Base-by-base conservation (phyloP, 805 yeast genomes). In the Saturnispora quitensis region DNA sequence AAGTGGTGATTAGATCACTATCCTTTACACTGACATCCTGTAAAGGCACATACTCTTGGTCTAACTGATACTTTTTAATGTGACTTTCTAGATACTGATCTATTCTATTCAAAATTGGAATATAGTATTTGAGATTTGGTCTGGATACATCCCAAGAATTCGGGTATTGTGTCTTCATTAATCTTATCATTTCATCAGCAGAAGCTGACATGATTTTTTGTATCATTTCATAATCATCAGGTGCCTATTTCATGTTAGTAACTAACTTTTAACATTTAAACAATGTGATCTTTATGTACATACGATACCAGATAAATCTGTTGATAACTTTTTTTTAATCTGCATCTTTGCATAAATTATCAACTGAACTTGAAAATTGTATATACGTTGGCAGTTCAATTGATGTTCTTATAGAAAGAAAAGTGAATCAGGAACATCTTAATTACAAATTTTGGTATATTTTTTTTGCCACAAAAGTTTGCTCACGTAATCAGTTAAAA, bases 111-210 rank as follows among this genome's bases (percentile, higher is more conserved):
- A 91, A 70, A 1, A 87, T 80, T 0, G 84, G 76, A 28, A 86
- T 77, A 93, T 96, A 90, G 53, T 82, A 82, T 54, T 75, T 76
- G 34, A 91, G 66, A 58, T 87, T 77, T 6, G 75, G 72, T 40
- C 60, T 57, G 5, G 64, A 50, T 13, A 68, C 67, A 52, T 63
- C 64, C 69, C 68, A 66, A 10, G 52, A 57, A 40, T 63, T 62
- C 1, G 53, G 52, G 36, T 60, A 54, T 48, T 57, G 57, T 4
- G 54, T 36, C 8, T 54, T 52, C 31, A 61, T 57, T 8, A 56
- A 38, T 1, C 34, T 22, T 1, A 63, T 35, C 42, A 65, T 58
- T 40, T 63, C 63, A 5, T 58, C 59, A 7, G 50, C 13, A 8
- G 59, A n/a, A 34, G 62, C 59, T 1, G 27, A 40, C n/a, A 58